These are phyloP conservation scores for Cyathus striatus DNA, from an alignment of 768 basidiomycete species.

Conservation along the genomic window DNA sequence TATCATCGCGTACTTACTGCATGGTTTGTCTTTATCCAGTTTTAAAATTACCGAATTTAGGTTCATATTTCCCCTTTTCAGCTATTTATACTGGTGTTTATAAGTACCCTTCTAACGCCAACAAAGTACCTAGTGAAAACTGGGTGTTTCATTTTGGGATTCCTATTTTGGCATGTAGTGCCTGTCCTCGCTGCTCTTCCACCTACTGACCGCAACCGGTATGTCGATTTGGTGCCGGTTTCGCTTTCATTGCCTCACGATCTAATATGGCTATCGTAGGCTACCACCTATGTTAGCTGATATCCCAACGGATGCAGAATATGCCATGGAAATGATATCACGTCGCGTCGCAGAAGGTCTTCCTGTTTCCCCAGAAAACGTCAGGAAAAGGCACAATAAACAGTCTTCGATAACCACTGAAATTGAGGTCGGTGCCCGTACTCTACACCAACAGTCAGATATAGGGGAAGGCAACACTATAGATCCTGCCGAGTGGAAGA, in stretches of 20 bases:
- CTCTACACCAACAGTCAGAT: background rate
- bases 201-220: conserved; percentile 36
- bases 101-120: conserved; percentile 40
- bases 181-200: conserved; percentile 53
- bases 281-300: conserved; percentile 42
- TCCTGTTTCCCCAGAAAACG: conserved; percentile 30
- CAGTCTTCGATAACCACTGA: conserved; percentile 7
- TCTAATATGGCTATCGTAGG: no score
- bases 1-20: conserved; percentile 43
- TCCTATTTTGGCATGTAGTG: conserved; percentile 58
- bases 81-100: no score
- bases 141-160: conserved; percentile 38
- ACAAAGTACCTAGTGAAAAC: conserved; percentile 45
- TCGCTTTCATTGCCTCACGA: no score
- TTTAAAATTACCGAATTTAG: conserved; percentile 3
- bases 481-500: conserved; percentile 44
- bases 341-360: conserved; percentile 53
- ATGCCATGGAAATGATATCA: conserved; percentile 66
- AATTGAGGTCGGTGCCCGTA: background rate
- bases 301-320: conserved; percentile 64
- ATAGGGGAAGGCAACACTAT: background rate
- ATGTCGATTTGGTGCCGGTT: no score
- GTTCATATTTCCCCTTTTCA: conserved; percentile 30
- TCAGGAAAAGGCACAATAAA: conserved; percentile 8
- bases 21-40: conserved; percentile 26